Percentiles rank a stretch among this genome's conserved stretches.
Conservation (phyloP, 495 filamentous ascomycete genomes). For the Mytilinidion resinicola region DNA sequence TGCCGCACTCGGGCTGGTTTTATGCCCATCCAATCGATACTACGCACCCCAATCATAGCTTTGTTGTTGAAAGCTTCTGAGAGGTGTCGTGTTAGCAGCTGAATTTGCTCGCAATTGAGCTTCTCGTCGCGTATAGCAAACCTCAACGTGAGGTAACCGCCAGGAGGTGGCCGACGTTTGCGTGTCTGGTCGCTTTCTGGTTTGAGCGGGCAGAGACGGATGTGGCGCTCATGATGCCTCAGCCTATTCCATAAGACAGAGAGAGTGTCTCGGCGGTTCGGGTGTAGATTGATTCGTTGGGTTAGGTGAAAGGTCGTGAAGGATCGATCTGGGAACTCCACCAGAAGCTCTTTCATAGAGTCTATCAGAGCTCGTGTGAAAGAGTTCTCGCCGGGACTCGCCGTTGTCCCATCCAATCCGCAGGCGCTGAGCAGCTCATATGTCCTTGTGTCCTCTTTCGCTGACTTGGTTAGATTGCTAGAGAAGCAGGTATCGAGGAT, state of each 20-base stretch:
- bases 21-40: constrained; percentile 18
- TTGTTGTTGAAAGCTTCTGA: constrained; percentile 5
- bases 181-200: background rate
- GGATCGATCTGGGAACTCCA: constrained; percentile 1
- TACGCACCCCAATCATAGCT: constrained; percentile 9
- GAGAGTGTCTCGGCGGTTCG: background rate
- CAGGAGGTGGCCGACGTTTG: constrained; percentile 3
- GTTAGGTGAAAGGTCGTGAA: constrained; percentile 11
- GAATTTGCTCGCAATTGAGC: constrained; percentile 10
- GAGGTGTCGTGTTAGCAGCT: constrained; percentile 8
- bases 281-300: constrained; percentile 13
- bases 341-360: constrained; percentile 13
- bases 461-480: constrained; percentile 20
- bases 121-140: constrained; percentile 13
- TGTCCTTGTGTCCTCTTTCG: constrained; percentile 9
- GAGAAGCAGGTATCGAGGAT: constrained; percentile 31
- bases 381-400: constrained; percentile 14
- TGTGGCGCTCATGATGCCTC: constrained; percentile 5
- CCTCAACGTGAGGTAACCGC: constrained; percentile 11
- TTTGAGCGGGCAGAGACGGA: constrained; percentile 14
- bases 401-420: background rate
- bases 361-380: constrained; percentile 20
- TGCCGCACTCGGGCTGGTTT: background rate
- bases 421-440: constrained; percentile 19
- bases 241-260: constrained; percentile 14